Base-by-base conservation (phyloP, 2,329 filamentous ascomycete genomes). In the Triangularia verruculosa region DNA sequence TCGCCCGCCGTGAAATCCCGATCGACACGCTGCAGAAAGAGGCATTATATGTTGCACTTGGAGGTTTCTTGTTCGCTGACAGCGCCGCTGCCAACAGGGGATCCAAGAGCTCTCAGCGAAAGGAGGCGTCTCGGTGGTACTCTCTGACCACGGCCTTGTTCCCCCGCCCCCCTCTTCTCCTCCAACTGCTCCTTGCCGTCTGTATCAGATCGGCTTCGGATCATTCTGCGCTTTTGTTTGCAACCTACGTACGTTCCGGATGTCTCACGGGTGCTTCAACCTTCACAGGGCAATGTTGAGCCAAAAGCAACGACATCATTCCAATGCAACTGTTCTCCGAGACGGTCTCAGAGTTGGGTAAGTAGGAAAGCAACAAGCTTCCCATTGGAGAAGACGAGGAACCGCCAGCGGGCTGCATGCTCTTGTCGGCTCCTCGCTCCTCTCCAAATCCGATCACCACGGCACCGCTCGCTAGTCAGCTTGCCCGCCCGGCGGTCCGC, bases 31-130 rank as follows among this genome's bases (percentile, higher is more conserved):
- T 47, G 39, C 39, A 47, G 39, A 47, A 47, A 47, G 39, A 47
- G 39, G 39, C 39, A 22, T 11, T 24, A 54, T 20, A 15, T 54
- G 51, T 28, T 28, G 51, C 51, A 54, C 51, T 15, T 25, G 12
- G n/a, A 54, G 4, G 25, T 54, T 54, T 28, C 51, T 27, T 54
- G 51, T 54, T 54, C 25, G 20, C 51, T 54, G 51, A 54, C 51
- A 54, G 51, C 25, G 51, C 51, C 51, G 51, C 51, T 54, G 22
- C 12, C 51, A 54, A 54, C 51, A 54, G 51, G 51, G 51, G 51
- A 54, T 27, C 51, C 51, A 54, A 28, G 51, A 54, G 51, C 25
- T 25, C 22, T 6, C 5, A 54, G 9, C 25, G 5, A 5, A 4
- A 25, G 15, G 22, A 27, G 20, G 51, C 51, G 51, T 54, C n/a